Percentiles rank a stretch among this genome's conserved stretches.
phyloP scores from a whole-genome alignment of 2,329 filamentous ascomycete genomes.

The Aspergillus quadrilineatus region DNA sequence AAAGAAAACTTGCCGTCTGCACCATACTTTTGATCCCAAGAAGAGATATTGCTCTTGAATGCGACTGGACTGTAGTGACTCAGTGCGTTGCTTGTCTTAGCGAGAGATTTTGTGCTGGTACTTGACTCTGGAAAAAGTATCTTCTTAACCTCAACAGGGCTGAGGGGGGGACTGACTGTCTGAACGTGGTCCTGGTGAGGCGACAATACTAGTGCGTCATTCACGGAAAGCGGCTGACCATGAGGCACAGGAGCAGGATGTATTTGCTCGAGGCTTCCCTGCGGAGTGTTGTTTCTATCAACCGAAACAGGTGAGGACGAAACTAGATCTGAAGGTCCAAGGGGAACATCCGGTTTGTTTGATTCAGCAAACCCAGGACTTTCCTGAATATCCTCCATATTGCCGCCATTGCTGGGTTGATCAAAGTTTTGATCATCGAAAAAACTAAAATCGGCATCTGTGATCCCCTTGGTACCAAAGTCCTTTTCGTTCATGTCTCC shows the following conservation, averaged over 20 bases:
- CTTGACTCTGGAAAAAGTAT: conserved; percentile 42
- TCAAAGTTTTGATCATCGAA: conserved; percentile 56
- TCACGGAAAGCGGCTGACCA: conserved; percentile 3
- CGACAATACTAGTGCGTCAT: conserved; percentile 7
- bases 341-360: conserved; percentile 13
- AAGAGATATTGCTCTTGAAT: conserved; percentile 51
- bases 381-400: conserved; percentile 17
- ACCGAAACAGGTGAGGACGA: background rate
- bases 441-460: conserved; percentile 64
- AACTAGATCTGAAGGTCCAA: conserved; percentile 14
- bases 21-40: conserved; percentile 56
- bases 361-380: conserved; percentile 16
- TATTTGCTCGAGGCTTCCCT: conserved; percentile 1
- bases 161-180: conserved; percentile 42
- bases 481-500: conserved; percentile 56
- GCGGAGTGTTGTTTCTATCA: background rate
- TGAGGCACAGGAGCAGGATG: conserved; percentile 2
- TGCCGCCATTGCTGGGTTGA: conserved; percentile 20
- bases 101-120: conserved; percentile 5
- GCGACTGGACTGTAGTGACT: conserved; percentile 53
- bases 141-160: conserved; percentile 43
- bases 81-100: conserved; percentile 26
- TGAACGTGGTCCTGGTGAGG: conserved; percentile 24
- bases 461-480: conserved; percentile 56
- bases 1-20: conserved; percentile 49